phyloP scores from a whole-genome alignment of 495 filamentous ascomycete species.

The Aspergillus hancockii region DNA sequence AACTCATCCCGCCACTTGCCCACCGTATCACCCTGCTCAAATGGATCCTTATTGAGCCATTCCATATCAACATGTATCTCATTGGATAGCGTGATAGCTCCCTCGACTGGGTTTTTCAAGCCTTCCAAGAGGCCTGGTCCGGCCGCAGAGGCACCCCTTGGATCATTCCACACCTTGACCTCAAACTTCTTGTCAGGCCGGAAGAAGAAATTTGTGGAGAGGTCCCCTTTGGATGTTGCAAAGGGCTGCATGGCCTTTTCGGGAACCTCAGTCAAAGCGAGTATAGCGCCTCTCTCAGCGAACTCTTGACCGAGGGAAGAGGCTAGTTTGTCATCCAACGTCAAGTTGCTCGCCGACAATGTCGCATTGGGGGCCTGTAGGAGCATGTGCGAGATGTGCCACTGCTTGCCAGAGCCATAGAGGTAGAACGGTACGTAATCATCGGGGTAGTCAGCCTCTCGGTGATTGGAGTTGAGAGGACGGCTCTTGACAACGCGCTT shows the following conservation, averaged over 20 bases:
- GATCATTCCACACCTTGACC: slow-evolving; percentile 34
- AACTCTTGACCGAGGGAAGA: not conserved
- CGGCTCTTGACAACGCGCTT: slow-evolving; percentile 27
- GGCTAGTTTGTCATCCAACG: slow-evolving; percentile 3
- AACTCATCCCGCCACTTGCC: not conserved
- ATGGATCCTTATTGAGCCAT: slow-evolving; percentile 2
- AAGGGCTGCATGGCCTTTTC: slow-evolving; percentile 39
- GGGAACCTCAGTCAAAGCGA: slow-evolving; percentile 23
- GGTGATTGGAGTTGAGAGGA: slow-evolving; percentile 30
- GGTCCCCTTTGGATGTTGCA: slow-evolving; percentile 13
- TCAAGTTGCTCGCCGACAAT: slow-evolving; percentile 2
- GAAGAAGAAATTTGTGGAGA: slow-evolving; percentile 34
- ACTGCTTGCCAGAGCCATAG: slow-evolving; percentile 35
- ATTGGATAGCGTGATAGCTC: not conserved
- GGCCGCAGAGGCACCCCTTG: slow-evolving; percentile 9
- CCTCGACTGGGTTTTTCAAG: not conserved
- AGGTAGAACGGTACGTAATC: slow-evolving; percentile 46
- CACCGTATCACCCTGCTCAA: not conserved
- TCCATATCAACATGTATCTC: slow-evolving; percentile 5
- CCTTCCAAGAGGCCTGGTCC: not conserved
- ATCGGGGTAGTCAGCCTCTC: slow-evolving; percentile 33
- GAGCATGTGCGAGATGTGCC: slow-evolving; percentile 42
- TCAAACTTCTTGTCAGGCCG: slow-evolving; percentile 23
- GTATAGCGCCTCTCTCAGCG: slow-evolving; percentile 20
- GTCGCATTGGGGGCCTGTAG: slow-evolving; percentile 17